Conservation (phyloP, 768 basidiomycete species). For the Favolaschia claudopus region DNA sequence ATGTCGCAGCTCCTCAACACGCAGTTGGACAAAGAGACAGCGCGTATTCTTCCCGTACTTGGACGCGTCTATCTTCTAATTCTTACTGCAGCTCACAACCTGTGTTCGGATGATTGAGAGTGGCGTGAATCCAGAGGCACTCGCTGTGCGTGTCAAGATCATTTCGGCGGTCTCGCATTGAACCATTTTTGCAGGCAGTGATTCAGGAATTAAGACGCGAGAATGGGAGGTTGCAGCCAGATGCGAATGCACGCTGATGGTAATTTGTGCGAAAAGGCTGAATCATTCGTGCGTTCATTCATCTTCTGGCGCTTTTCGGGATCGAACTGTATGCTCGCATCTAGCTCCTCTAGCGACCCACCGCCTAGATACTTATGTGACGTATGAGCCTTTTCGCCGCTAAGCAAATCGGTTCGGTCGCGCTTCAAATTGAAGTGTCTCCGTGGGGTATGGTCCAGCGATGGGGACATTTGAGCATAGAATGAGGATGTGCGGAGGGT, state of each 20-base stretch:
- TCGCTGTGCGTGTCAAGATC: slow-evolving; percentile 68
- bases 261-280: too few species aligned
- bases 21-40: slow-evolving; percentile 84
- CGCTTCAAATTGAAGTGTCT: too few species aligned
- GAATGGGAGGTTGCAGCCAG: slow-evolving; percentile 40
- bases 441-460: too few species aligned
- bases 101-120: slow-evolving; percentile 93
- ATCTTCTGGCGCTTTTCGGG: too few species aligned
- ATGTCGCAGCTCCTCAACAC: slow-evolving; percentile 91
- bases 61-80: not conserved
- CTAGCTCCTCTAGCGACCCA: too few species aligned
- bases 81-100: slow-evolving; percentile 63
- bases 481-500: too few species aligned
- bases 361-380: too few species aligned
- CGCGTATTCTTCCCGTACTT: not conserved
- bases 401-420: too few species aligned
- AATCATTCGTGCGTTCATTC: too few species aligned
- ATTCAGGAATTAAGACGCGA: slow-evolving; percentile 86
- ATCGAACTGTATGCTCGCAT: too few species aligned
- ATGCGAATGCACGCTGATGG: not conserved
- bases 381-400: too few species aligned
- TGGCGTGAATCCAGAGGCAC: slow-evolving; percentile 90
- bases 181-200: slow-evolving; percentile 81
- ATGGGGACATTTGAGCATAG: too few species aligned
- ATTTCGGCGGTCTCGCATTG: slow-evolving; percentile 17